phyloP scores from a whole-genome alignment of 1,284 basidiomycete species.

The Paramarasmius palmivorus region DNA sequence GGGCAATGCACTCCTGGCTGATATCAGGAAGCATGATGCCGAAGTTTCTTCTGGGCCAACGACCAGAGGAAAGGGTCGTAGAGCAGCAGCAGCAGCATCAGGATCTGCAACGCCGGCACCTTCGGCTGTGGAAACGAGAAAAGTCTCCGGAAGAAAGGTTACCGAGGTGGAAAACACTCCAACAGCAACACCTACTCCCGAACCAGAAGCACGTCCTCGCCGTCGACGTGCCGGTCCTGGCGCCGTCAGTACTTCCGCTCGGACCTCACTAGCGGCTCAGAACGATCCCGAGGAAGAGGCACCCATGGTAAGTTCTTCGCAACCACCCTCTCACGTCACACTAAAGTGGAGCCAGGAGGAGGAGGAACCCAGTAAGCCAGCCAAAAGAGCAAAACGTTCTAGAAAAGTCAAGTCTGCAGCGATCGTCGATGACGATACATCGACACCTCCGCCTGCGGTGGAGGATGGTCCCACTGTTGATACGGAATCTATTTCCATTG shows the following conservation, averaged over 20 bases:
- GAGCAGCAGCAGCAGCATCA: slow-evolving; percentile 30
- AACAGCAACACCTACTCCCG: slow-evolving; percentile 62
- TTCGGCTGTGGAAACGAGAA: slow-evolving; percentile 2
- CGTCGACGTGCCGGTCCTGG: slow-evolving; percentile 38
- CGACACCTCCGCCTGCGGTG: slow-evolving; percentile 12
- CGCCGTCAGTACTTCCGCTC: slow-evolving; percentile 28
- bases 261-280: slow-evolving; percentile 30
- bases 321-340: slow-evolving; percentile 17
- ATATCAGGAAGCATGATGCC: slow-evolving; percentile 76
- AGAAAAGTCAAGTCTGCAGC: slow-evolving; percentile 35
- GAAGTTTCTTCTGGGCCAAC: slow-evolving; percentile 44
- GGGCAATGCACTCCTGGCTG: slow-evolving; percentile 76
- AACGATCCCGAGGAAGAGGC: slow-evolving; percentile 41
- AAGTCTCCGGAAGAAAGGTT: slow-evolving; percentile 7
- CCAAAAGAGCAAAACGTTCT: slow-evolving; percentile 37
- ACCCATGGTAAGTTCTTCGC: neutral
- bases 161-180: neutral
- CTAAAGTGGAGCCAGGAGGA: slow-evolving; percentile 21
- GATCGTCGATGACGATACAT: slow-evolving; percentile 22
- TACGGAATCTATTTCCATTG: slow-evolving; percentile 28
- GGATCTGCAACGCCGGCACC: slow-evolving; percentile 1
- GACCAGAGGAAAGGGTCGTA: slow-evolving; percentile 23
- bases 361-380: slow-evolving; percentile 28
- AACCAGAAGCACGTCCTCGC: slow-evolving; percentile 52
- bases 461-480: slow-evolving; percentile 22